Conservation (phyloP, 495 filamentous ascomycete species). For the Tuber brumale region DNA sequence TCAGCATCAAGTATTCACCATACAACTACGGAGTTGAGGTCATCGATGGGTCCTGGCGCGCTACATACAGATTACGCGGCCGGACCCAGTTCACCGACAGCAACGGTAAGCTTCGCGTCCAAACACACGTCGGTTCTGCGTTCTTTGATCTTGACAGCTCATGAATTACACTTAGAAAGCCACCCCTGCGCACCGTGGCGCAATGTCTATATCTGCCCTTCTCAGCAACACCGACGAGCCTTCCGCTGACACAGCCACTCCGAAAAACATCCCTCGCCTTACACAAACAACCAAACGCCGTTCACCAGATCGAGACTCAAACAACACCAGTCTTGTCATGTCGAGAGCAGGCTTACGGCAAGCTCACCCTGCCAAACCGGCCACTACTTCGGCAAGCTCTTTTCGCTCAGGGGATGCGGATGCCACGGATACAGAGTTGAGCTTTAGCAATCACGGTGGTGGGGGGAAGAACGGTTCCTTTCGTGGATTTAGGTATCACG, state of each 20-base stretch:
- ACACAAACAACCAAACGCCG: slow-evolving; percentile 24
- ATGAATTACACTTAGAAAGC: slow-evolving; percentile 34
- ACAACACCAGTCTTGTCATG: slow-evolving; percentile 29
- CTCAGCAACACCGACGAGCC: slow-evolving; percentile 39
- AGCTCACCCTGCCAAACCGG: slow-evolving; percentile 12
- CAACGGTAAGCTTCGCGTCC: slow-evolving; percentile 28
- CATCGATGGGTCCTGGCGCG: slow-evolving; percentile 34
- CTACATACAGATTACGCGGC: slow-evolving; percentile 35
- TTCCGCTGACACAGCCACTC: slow-evolving; percentile 30
- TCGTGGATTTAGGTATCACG: slow-evolving; percentile 41
- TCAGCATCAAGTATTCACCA: slow-evolving; percentile 12
- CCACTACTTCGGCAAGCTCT: slow-evolving; percentile 20
- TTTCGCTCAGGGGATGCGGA: slow-evolving; percentile 30
- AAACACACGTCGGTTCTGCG: slow-evolving; percentile 13
- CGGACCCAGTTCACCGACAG: slow-evolving; percentile 35
- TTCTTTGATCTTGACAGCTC: slow-evolving; percentile 33
- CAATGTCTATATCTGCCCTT: slow-evolving; percentile 43
- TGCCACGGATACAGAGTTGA: slow-evolving; percentile 29
- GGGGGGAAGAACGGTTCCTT: slow-evolving; percentile 38
- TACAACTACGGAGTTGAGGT: slow-evolving; percentile 17
- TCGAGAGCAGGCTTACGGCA: slow-evolving; percentile 22
- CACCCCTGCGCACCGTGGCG: slow-evolving; percentile 36
- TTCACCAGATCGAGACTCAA: slow-evolving; percentile 23
- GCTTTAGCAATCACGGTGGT: slow-evolving; percentile 19
- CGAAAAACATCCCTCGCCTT: slow-evolving; percentile 12